Evolutionary conservation across 192 early-diverging fungal genomes (phyloP), one percentile per base, ranked within the genome.

Genomic region (Umbelopsis ramanniana): DNA sequence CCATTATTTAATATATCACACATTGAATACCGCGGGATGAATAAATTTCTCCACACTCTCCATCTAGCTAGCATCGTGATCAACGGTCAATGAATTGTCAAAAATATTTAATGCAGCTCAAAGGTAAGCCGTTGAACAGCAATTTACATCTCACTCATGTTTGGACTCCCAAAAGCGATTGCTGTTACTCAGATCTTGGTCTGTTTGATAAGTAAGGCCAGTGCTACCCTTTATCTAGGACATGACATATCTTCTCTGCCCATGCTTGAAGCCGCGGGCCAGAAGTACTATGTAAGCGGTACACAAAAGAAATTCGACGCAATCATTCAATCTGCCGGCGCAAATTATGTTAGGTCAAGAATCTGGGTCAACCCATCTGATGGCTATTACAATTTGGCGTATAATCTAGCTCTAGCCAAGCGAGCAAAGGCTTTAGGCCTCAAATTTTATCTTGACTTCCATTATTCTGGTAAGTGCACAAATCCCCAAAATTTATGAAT

Each of bases 331-430:
- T 15, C 69, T 52, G 47, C 45, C 15, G 76, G 73, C 3, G 77
- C 70, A 33, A 79, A 77, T 46, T 68, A 69, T 19, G 40, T 76
- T 45, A 74, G 76, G 8, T 70, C 57, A 52, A 46, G 76, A 47
- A 69, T 77, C 71, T 77, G 76, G 76, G 76, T 77, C 47, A 77
- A 79, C 33, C 76, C 69, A 52, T 76, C 73, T 3, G 37, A 77
- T 72, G 76, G 76, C n/a, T 37, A 47, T 10, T 77, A 77, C 43
- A 71, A 71, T 6, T 48, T 77, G 48, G 78, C 68, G 22, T 77
- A 77, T 37, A 77, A 77, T 71, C 74, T 77, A 0, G 77, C 57
- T 12, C 33, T 77, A 10, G 74, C 76, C 38, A 69, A 48, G 47
- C 76, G 76, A 40, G 43, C 50, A 19, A 77, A 55, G 0, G 48